These are phyloP conservation scores for Endocarpon pusillum DNA, from an alignment of 495 filamentous ascomycete species.

Conservation along the genomic window DNA sequence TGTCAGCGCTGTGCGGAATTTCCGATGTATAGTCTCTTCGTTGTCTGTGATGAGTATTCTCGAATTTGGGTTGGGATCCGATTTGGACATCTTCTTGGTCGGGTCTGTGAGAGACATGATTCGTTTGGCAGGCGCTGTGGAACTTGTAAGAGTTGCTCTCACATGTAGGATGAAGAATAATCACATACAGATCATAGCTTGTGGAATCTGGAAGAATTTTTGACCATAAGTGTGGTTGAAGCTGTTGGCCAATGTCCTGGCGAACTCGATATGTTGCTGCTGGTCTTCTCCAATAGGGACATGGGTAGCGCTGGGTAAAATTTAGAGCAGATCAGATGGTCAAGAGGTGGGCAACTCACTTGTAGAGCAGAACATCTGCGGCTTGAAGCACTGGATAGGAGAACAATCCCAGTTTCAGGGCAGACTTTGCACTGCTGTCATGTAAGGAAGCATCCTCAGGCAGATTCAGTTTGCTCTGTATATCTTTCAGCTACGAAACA, in stretches of 20 bases:
- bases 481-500: slow-evolving; percentile 6
- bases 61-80: slow-evolving; percentile 46
- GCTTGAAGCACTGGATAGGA: slow-evolving; percentile 93
- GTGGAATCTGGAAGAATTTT: slow-evolving; percentile 45
- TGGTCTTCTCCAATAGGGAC: slow-evolving; percentile 95
- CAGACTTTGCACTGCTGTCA: slow-evolving; percentile 31
- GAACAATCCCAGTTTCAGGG: slow-evolving; percentile 78
- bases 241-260: slow-evolving; percentile 60
- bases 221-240: slow-evolving; percentile 62
- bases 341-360: slow-evolving; percentile 3
- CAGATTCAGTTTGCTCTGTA: slow-evolving; percentile 53
- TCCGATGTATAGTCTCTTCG: slow-evolving; percentile 37
- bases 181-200: slow-evolving; percentile 56
- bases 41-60: slow-evolving; percentile 68
- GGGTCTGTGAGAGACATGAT: slow-evolving; percentile 80
- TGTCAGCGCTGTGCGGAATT: slow-evolving; percentile 60
- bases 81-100: slow-evolving; percentile 82
- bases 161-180: slow-evolving; percentile 2
- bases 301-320: slow-evolving; percentile 52
- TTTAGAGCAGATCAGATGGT: slow-evolving; percentile 10
- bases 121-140: slow-evolving; percentile 52
- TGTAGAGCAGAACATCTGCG: slow-evolving; percentile 80
- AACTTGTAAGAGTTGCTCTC: slow-evolving; percentile 5
- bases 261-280: slow-evolving; percentile 82
- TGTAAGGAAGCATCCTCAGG: slow-evolving; percentile 35